phyloP scores from a whole-genome alignment of 441 rosid genomes.

The Lagerstroemia fauriei region DNA sequence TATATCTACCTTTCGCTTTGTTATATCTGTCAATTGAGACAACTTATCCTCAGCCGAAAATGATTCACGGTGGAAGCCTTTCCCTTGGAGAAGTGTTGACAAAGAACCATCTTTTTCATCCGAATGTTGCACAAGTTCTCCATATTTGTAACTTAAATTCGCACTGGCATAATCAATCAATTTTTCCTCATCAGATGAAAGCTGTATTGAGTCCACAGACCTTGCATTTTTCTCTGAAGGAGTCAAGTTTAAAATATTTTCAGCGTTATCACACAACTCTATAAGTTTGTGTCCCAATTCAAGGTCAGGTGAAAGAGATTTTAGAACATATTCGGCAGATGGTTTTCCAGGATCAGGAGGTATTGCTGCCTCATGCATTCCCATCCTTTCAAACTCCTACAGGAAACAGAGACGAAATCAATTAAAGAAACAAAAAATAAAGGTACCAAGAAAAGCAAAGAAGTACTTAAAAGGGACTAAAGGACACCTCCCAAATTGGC shows the following conservation, averaged over 20 bases:
- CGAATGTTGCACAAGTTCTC: conserved; percentile 35
- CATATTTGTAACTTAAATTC: conserved; percentile 37
- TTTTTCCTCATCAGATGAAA: conserved; percentile 36
- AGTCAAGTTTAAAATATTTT: conserved; percentile 26
- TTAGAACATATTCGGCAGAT: conserved; percentile 65
- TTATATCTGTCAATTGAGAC: conserved; percentile 32
- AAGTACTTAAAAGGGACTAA: conserved; percentile 10
- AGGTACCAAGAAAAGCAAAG: conserved; percentile 14
- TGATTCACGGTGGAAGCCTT: conserved; percentile 30
- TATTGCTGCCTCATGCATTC: conserved; percentile 49
- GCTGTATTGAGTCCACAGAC: conserved; percentile 33
- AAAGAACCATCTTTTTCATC: conserved; percentile 34
- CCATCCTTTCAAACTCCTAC: conserved; percentile 84
- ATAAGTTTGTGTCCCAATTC: conserved; percentile 53
- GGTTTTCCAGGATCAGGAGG: conserved; percentile 79
- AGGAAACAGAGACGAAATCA: conserved; percentile 30
- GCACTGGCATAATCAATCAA: conserved; percentile 38
- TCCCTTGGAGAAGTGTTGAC: conserved; percentile 34
- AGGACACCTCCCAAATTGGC: conserved; percentile 95
- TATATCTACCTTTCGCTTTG: conserved; percentile 41
- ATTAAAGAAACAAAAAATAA: conserved; percentile 15
- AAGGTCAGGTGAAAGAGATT: conserved; percentile 53
- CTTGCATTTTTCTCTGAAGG: conserved; percentile 36
- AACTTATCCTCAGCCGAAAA: conserved; percentile 33
- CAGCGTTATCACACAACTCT: conserved; percentile 46